phyloP scores from a whole-genome alignment of 2,329 filamentous ascomycete species.

The Pseudocercospora fuligena region DNA sequence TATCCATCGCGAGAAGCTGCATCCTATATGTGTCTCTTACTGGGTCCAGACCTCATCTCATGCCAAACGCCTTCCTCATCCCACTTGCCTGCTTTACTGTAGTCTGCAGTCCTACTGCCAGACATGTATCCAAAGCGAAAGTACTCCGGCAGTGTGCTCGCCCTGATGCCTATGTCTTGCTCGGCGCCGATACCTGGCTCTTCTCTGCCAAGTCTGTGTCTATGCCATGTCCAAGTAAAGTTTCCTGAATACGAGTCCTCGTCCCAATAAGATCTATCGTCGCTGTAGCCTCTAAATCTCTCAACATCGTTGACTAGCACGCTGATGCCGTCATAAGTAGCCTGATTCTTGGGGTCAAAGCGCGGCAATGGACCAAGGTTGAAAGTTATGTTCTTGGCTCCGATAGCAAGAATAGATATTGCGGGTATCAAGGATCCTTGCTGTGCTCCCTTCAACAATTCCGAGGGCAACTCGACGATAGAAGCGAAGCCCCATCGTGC shows the following conservation, averaged over 20 bases:
- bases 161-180: conserved; percentile 16
- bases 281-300: conserved; percentile 71
- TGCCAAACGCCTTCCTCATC: conserved; percentile 66
- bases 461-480: conserved; percentile 79
- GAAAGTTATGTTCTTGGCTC: conserved; percentile 68
- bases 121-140: conserved; percentile 78
- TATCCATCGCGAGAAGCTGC: not conserved
- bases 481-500: conserved; percentile 93
- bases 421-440: conserved; percentile 64
- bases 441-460: conserved; percentile 64
- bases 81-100: conserved; percentile 77
- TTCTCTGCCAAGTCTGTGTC: conserved; percentile 31
- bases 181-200: conserved; percentile 14
- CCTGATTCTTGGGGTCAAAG: conserved; percentile 47
- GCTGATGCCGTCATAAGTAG: conserved; percentile 72
- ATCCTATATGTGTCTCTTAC: conserved; percentile 18
- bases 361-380: conserved; percentile 52
- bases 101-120: conserved; percentile 69
- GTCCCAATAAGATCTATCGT: conserved; percentile 57
- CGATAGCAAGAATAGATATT: conserved; percentile 49
- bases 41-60: conserved; percentile 66
- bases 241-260: conserved; percentile 34
- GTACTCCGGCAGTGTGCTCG: conserved; percentile 63
- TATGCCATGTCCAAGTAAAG: conserved; percentile 42
- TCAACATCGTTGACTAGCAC: conserved; percentile 87